Base-by-base conservation (phyloP, 768 basidiomycete species). In the Mycena kentingensis region DNA sequence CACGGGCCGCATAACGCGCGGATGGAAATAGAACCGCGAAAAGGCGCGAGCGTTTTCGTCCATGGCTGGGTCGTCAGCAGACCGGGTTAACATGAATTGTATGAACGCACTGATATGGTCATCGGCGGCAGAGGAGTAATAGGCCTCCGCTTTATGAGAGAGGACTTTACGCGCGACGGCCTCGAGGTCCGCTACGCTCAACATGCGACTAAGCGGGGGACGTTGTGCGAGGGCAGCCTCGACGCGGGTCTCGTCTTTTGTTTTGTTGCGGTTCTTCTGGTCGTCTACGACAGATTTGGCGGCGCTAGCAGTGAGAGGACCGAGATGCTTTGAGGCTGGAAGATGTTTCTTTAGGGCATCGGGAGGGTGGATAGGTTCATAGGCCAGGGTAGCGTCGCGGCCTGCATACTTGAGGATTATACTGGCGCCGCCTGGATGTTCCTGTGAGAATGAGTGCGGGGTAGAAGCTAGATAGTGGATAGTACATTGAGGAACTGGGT, bases 371-470 rank as follows among this genome's bases (percentile, higher is more conserved):
- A 97, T 90, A 5, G 89, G 88, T 55, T 87, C 79, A 64, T 86
- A 90, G 4, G 74, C 86, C 5, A 70, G 69, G 0, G 89, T 90
- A n/a, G 91, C 92, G 66, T 94, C 94, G 54, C 77, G 80, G 8
- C 95, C 95, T 8, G 83, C 93, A 61, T 92, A 90, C 63, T 83
- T 85, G 18, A 96, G 64, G 55, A 98, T 90, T 62, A 92, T 87
- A 50, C 80, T 78, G 16, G 85, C 73, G 2, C 95, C 95, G 18
- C 95, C 93, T 6, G 89, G 88, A 60, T 91, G 89, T 44, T 85
- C 79, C 84, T 87, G 58, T 24, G 58, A 27, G 46, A 52, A 42
- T 52, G 38, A 39, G 36, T 18, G 31, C 22, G 46, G 21, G 48
- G 28, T 29, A 13, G 51, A 28, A 51, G 28, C 34, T 19, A 50